Evolutionary conservation across 139 green algal genomes (phyloP).

Genomic region (Asterochloris erici): DNA sequence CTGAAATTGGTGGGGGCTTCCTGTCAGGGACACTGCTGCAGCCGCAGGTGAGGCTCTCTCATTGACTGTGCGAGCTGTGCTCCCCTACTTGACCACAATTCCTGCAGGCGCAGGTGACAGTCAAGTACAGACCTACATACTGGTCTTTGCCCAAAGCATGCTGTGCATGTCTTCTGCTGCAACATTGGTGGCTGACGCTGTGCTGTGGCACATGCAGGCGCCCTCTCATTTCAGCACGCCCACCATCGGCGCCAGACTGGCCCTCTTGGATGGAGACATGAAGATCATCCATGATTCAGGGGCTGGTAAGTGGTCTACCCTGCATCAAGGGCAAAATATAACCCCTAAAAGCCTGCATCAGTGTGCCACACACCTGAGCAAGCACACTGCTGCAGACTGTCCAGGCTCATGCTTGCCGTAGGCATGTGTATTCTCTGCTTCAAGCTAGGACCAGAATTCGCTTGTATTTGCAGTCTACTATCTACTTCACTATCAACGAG

Average conservation of each 20-base stretch:
- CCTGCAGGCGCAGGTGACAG: not conserved
- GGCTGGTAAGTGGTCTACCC: not conserved
- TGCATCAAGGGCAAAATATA: too few relatives aligned
- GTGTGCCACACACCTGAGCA: too few relatives aligned
- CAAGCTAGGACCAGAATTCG: too few relatives aligned
- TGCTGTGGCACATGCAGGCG: not conserved
- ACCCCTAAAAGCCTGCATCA: too few relatives aligned
- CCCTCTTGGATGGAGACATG: slow-evolving; percentile 38
- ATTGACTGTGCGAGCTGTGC: not conserved
- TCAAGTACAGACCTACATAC: not conserved
- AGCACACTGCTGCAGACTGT: too few relatives aligned
- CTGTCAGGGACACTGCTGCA: slow-evolving; percentile 68
- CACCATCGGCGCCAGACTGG: slow-evolving; percentile 52
- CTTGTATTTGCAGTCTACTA: too few relatives aligned
- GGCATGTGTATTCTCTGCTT: too few relatives aligned
- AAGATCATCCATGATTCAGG: not conserved
- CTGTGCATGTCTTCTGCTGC: too few relatives aligned
- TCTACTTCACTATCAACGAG: too few relatives aligned
- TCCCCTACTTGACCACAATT: not conserved
- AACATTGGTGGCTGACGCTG: too few relatives aligned
- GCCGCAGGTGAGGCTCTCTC: slow-evolving; percentile 40
- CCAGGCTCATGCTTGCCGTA: too few relatives aligned
- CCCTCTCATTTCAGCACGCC: slow-evolving; percentile 56
- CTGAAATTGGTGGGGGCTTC: slow-evolving; percentile 88
- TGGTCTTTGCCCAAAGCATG: not conserved